phyloP scores from a whole-genome alignment of 169 alveolate genomes.

The Besnoitia besnoiti region DNA sequence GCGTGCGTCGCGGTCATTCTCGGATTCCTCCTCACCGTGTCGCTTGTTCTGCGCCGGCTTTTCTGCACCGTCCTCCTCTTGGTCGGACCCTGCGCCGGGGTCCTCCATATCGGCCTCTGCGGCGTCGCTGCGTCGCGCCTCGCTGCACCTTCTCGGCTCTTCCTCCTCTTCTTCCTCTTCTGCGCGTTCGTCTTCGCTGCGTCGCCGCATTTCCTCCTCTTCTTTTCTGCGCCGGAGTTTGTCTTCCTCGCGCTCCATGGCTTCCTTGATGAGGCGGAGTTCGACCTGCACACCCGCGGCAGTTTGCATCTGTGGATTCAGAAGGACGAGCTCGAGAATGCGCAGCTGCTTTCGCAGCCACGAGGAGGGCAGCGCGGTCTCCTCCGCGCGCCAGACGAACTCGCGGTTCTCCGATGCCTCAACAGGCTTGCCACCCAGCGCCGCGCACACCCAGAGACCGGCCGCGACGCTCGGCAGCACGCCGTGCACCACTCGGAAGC shows the following conservation, averaged over 20 bases:
- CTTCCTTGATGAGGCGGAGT: slow-evolving; percentile 18
- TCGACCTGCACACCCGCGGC: slow-evolving; percentile 52
- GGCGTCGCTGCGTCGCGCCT: neutral
- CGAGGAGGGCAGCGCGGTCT: slow-evolving; percentile 3
- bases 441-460: slow-evolving; percentile 61
- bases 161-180: slow-evolving; percentile 21
- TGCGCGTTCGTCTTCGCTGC: neutral
- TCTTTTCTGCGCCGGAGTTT: neutral
- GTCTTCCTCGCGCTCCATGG: slow-evolving; percentile 45
- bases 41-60: neutral
- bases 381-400: slow-evolving; percentile 46
- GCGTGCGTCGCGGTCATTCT: neutral
- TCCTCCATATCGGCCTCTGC: neutral
- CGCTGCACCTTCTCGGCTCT: neutral
- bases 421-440: slow-evolving; percentile 58
- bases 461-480: slow-evolving; percentile 41
- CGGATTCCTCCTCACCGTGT: neutral
- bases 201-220: neutral
- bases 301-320: slow-evolving; percentile 17
- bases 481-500: neutral
- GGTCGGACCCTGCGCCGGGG: neutral
- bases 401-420: slow-evolving; percentile 19
- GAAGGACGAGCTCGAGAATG: slow-evolving; percentile 17
- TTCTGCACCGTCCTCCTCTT: neutral
- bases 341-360: slow-evolving; percentile 58